These are phyloP conservation scores for Backusella australiensis DNA, from an alignment of 192 early-diverging fungal species.

Conservation along the genomic window DNA sequence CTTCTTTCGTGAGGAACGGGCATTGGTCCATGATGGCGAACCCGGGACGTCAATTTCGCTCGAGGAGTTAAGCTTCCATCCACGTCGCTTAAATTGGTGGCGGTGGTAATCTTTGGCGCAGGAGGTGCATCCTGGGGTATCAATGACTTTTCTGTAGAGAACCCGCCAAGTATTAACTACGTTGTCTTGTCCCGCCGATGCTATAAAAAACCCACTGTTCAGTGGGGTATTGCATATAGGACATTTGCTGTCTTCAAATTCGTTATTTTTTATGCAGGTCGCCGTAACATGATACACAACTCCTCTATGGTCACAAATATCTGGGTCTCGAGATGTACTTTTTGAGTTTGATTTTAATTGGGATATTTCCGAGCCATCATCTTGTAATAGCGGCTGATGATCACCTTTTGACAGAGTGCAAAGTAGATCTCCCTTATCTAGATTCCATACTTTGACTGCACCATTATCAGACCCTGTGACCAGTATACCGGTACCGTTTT, in stretches of 20 bases:
- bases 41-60: background rate
- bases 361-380: background rate
- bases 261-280: conserved; percentile 21
- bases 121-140: background rate
- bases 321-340: background rate
- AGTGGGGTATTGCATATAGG: conserved; percentile 20
- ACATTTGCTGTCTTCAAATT: background rate
- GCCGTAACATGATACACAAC: conserved; percentile 21
- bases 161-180: conserved; percentile 30
- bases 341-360: background rate
- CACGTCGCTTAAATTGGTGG: background rate
- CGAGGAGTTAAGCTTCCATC: background rate
- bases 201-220: conserved; percentile 32
- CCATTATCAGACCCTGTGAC: conserved; percentile 29
- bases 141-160: background rate
- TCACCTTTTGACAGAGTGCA: conserved; percentile 24
- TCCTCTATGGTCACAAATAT: conserved; percentile 13
- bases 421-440: conserved; percentile 19
- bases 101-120: conserved; percentile 25
- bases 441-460: conserved; percentile 31
- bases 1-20: background rate
- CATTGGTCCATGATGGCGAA: background rate
- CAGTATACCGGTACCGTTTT: conserved; percentile 24
- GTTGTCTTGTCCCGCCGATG: conserved; percentile 23
- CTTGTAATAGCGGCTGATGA: background rate